Conservation (phyloP, 768 basidiomycete species). For the Saitozyma sp. region DNA sequence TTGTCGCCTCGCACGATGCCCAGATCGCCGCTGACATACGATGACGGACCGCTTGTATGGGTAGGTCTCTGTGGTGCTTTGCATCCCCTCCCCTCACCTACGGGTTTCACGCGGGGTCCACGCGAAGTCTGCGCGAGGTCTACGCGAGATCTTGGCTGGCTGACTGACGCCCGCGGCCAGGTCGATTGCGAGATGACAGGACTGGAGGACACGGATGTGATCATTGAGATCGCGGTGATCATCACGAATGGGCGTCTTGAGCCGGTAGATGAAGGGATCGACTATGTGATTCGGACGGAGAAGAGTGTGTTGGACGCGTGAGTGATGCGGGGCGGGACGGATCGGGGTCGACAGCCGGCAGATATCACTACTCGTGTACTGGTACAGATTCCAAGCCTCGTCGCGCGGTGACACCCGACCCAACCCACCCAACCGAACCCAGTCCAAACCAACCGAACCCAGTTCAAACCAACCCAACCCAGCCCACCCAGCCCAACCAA, state of each 20-base stretch:
- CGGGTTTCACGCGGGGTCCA: background rate
- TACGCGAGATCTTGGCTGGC: background rate
- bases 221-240: conserved; percentile 74
- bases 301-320: conserved; percentile 70
- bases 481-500: no score
- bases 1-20: background rate
- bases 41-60: conserved; percentile 51
- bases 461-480: no score
- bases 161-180: conserved; percentile 12
- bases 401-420: no score
- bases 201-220: conserved; percentile 40
- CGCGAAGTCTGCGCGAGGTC: background rate
- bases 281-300: conserved; percentile 72
- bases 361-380: background rate
- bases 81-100: background rate
- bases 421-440: background rate
- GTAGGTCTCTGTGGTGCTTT: conserved; percentile 18
- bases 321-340: conserved; percentile 2
- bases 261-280: conserved; percentile 74
- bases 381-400: background rate
- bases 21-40: conserved; percentile 20
- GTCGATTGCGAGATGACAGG: conserved; percentile 50
- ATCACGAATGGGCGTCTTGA: conserved; percentile 84
- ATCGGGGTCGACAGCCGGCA: background rate
- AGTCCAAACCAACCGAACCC: background rate